Conservation (phyloP, 2,329 filamentous ascomycete genomes). For the Paecilomyces dactylethromorphus region DNA sequence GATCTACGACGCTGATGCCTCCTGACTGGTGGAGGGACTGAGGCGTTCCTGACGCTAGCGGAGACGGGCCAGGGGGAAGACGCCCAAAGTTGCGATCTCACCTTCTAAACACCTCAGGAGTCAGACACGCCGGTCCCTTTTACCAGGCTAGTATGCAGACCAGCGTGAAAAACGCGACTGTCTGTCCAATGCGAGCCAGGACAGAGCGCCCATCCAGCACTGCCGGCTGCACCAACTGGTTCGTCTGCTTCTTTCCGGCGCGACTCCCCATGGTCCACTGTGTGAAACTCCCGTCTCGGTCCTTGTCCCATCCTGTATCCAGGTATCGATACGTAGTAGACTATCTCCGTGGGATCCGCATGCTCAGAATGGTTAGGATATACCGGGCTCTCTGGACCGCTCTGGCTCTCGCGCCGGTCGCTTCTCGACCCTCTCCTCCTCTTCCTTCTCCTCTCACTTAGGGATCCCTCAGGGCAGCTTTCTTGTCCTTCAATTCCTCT, state of each 20-base stretch:
- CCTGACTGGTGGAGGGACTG: constrained; percentile 11
- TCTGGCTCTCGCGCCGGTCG: not conserved
- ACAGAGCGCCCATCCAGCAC: not conserved
- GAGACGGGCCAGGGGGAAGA: constrained; percentile 1
- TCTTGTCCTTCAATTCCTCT: constrained; percentile 2
- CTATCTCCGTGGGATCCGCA: not conserved
- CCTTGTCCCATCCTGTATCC: not conserved
- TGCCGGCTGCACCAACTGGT: not conserved
- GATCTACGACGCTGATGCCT: not conserved
- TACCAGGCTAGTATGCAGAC: not conserved
- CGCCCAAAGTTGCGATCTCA: not conserved
- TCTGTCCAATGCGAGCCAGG: not conserved
- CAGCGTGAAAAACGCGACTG: not conserved
- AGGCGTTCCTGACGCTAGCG: constrained; percentile 21
- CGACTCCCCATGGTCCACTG: not conserved
- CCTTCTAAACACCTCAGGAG: not conserved
- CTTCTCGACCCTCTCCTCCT: constrained; percentile 6
- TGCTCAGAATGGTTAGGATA: not conserved
- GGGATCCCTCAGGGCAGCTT: not conserved
- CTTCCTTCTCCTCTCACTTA: constrained; percentile 7
- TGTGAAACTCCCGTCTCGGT: not conserved
- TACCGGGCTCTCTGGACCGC: not conserved
- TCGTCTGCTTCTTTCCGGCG: not conserved
- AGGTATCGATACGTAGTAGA: not conserved
- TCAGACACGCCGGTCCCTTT: not conserved